Base-by-base conservation (phyloP, 2,329 filamentous ascomycete species). In the Pestalotiopsis sp. region DNA sequence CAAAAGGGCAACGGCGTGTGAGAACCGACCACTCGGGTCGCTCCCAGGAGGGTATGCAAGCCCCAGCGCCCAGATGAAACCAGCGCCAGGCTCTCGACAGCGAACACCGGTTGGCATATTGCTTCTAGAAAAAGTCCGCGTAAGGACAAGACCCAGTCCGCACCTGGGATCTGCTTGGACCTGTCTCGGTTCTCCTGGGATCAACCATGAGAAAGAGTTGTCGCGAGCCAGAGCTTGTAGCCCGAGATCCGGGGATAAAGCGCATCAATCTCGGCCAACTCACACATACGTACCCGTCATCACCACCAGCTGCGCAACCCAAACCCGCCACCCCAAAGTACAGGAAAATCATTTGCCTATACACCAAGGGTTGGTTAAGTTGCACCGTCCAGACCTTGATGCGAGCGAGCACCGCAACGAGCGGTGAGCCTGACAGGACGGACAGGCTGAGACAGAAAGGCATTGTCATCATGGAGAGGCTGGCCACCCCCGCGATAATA, bases 41-140 rank as follows among this genome's bases (percentile, higher is more conserved):
- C 17, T 58, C 55, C 64, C 64, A 22, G 58, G 20, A 55, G 64
- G 60, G 38, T 63, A 35, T 38, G 58, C 58, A 58, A 40, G 64
- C 26, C 44, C 64, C 64, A 38, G 22, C 26, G 20, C 24, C 39
- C 64, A 66, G 64, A 66, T 59, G 55, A 66, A 66, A 66, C 64
- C 57, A 7, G 40, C 64, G 55, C 64, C 58, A 26, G 39, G 64
- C 55, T 35, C n/a, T 57, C 20, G 4, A 66, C n/a, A 20, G 58
- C 26, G 22, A 35, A 35, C 22, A 11, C 26, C 11, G 58, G 58
- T 61, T 61, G 58, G 58, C 58, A 52, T 56, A 22, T 52, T 66
- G 24, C 55, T 66, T 58, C 64, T 66, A 66, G 55, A 52, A 52
- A 66, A 66, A 38, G 26, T 58, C 55, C 26, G 35, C 52, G 64